Evolutionary conservation across 75 land plant species (phyloP), one percentile per base, ranked within the genome.

Genomic region (Pinus albicaulis): DNA sequence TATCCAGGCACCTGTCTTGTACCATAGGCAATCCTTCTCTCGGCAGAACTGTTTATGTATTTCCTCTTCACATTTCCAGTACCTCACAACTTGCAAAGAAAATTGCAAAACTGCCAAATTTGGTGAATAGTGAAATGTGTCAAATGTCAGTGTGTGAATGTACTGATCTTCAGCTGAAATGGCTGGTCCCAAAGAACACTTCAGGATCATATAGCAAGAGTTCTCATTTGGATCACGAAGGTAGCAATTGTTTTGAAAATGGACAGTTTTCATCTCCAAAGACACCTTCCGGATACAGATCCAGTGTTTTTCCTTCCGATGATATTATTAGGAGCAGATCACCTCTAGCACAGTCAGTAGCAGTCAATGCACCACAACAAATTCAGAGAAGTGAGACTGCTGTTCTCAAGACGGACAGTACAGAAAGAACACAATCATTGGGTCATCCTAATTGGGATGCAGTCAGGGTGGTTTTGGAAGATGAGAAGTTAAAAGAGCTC

Each of bases 1-100:
- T 98, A 10, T 95, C 99, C 69, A 84, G 84, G 73, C 88, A 71
- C 52, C 85, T 98, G 38, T 85, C 88, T 28, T 82, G 75, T 63
- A 83, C 92, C 22, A 76, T 98, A 76, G 98, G 98, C 65, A 78
- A 61, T 78, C 98, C 94, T 65, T 38, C 79, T 23, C 28, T 78
- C 14, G 94, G 91, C 11, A 78, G 84, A 23, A 56, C 57, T 56
- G 65, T 90, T 14, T 89, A 88, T 69, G 64, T 98, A n/a, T 78
- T 65, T 60, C 82, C 89, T 56, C 24, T 96, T 58, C 71, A 80
- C 55, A 59, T 53, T 76, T 72, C 53, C 14, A 62, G 76, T 7
- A 13, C 52, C 53, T 56, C 34, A 48, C 60, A 52, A 76, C 53
- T 24, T 24, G 20, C 17, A 44, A 74, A 76, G 38, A 69, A 23